These are phyloP conservation scores for Pelargonium citronellum DNA, from an alignment of 441 rosid species.

Conservation along the genomic window DNA sequence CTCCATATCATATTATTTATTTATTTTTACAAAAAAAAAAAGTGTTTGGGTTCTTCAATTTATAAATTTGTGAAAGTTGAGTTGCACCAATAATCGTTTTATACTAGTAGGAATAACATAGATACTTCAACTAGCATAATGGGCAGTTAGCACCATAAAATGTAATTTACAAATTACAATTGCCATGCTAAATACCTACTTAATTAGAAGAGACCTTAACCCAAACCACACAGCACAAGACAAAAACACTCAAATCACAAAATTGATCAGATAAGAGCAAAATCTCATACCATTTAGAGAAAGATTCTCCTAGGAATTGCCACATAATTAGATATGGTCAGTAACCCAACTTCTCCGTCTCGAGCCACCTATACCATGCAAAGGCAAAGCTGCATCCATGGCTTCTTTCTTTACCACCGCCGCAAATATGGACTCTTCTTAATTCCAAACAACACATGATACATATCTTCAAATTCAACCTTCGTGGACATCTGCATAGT, in stretches of 20 bases:
- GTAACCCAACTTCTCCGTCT: neutral
- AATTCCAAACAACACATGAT: neutral
- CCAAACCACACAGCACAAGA: neutral
- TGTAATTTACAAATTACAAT: no score
- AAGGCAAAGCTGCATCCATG: constrained; percentile 17
- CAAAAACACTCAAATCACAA: constrained; percentile 28
- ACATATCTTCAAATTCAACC: constrained; percentile 21
- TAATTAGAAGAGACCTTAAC: no score
- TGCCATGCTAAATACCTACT: no score
- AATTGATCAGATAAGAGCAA: constrained; percentile 32
- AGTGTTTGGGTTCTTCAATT: no score
- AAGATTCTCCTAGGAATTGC: constrained; percentile 20
- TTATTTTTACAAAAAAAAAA: no score
- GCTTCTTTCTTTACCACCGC: constrained; percentile 2
- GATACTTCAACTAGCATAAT: constrained; percentile 9
- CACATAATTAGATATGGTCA: neutral
- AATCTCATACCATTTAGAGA: constrained; percentile 16
- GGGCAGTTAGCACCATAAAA: constrained; percentile 10
- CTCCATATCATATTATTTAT: no score
- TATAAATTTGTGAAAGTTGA: no score
- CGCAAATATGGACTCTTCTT: neutral
- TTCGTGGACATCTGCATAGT: constrained; percentile 32
- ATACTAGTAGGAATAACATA: neutral
- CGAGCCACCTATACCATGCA: constrained; percentile 6
- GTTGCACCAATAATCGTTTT: no score